Evolutionary conservation across 345 rosid species (phyloP).

Genomic region (Brassica nigra): DNA sequence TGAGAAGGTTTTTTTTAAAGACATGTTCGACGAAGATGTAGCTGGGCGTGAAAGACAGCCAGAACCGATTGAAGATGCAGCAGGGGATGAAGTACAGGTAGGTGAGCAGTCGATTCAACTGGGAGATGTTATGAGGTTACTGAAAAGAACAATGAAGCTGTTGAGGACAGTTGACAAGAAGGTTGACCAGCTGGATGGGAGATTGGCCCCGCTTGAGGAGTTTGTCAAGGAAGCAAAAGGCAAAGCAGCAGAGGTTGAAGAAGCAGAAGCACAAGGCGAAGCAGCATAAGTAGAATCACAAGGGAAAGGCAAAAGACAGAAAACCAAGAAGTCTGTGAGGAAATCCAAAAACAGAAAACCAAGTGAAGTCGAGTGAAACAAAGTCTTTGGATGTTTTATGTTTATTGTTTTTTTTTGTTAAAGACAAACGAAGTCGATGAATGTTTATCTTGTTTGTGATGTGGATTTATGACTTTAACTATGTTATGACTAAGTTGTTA

Average conservation of each 20-base stretch:
- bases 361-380: too few relatives aligned
- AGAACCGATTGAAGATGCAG: not conserved
- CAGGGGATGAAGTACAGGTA: not conserved
- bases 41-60: not conserved
- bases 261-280: not conserved
- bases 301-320: not conserved
- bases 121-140: not conserved
- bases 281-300: not conserved
- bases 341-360: too few relatives aligned
- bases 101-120: not conserved
- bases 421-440: too few relatives aligned
- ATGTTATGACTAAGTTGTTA: too few relatives aligned
- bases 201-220: not conserved
- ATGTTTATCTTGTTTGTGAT: too few relatives aligned
- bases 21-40: not conserved
- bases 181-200: not conserved
- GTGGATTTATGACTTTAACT: too few relatives aligned
- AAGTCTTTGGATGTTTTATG: too few relatives aligned
- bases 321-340: too few relatives aligned
- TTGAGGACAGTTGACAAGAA: not conserved
- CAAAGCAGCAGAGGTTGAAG: not conserved
- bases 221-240: not conserved
- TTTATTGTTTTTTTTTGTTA: too few relatives aligned
- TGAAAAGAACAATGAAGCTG: not conserved
- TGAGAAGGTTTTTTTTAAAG: not conserved